Evolutionary conservation across 306 rosid species (phyloP).

Genomic region (Quercus suber): DNA sequence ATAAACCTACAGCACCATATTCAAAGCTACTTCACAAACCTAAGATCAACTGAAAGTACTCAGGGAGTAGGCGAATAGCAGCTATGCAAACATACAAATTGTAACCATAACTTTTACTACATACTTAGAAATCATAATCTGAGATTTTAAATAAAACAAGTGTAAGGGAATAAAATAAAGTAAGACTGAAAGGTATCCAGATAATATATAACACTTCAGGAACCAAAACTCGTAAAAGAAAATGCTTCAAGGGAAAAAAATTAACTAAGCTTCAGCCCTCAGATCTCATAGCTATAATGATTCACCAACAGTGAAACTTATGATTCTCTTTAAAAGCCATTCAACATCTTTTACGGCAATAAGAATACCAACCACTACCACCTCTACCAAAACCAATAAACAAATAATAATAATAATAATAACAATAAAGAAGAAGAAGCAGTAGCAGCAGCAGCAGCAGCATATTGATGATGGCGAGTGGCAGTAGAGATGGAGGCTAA

Average conservation of each 20-base stretch:
- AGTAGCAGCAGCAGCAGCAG: neutral
- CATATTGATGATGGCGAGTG: neutral
- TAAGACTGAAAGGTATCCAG: neutral
- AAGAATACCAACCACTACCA: neutral
- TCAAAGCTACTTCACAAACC: neutral
- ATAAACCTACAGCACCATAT: neutral
- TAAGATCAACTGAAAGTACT: neutral
- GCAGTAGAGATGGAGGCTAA: neutral
- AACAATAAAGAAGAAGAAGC: neutral
- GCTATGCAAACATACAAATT: neutral
- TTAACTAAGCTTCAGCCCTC: neutral
- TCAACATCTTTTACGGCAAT: neutral
- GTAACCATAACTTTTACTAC: neutral
- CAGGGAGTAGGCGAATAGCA: neutral
- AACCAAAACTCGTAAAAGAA: neutral
- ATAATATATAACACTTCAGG: neutral
- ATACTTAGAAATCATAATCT: neutral
- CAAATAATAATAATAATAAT: neutral
- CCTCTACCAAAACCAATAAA: neutral
- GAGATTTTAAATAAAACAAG: neutral
- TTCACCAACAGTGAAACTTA: neutral
- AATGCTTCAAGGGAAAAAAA: neutral
- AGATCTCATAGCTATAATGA: neutral
- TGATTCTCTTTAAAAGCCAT: neutral
- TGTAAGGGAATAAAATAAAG: neutral